These are phyloP conservation scores for Dujonia santamariae DNA, from an alignment of 1,139 yeast genomes.

Conservation along the genomic window DNA sequence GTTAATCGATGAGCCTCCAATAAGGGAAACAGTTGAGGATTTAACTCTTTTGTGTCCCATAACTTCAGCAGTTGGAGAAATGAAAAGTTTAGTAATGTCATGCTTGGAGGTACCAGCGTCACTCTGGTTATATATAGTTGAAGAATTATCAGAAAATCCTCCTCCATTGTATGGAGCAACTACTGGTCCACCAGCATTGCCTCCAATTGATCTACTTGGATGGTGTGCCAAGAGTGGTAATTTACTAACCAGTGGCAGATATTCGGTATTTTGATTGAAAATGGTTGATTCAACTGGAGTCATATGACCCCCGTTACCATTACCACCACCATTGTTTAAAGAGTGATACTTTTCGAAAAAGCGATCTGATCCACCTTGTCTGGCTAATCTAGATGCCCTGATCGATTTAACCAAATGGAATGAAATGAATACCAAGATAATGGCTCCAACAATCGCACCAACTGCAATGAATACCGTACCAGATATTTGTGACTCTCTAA, in stretches of 20 bases:
- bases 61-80: conserved; percentile 79
- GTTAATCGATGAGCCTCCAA: conserved; percentile 23
- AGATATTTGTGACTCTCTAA: conserved; percentile 48
- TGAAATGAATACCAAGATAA: conserved; percentile 43
- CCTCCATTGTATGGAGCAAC: too few relatives aligned
- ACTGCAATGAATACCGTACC: conserved; percentile 83
- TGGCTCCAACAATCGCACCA: conserved; percentile 63
- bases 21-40: conserved; percentile 23
- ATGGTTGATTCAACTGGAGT: conserved; percentile 18
- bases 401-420: conserved; percentile 37
- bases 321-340: conserved; percentile 20
- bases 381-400: conserved; percentile 37
- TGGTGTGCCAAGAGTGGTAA: conserved; percentile 35
- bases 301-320: conserved; percentile 29
- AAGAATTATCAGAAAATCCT: conserved; percentile 22
- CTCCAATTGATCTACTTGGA: conserved; percentile 18
- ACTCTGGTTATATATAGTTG: conserved; percentile 32
- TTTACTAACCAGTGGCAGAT: conserved; percentile 27
- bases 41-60: conserved; percentile 44
- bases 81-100: conserved; percentile 54
- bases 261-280: conserved; percentile 18
- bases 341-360: conserved; percentile 37
- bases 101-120: conserved; percentile 34
- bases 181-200: conserved; percentile 13
- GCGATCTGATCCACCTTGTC: conserved; percentile 26